Evolutionary conservation across 2,329 filamentous ascomycete species (phyloP).

Genomic region (Neofusicoccum kwambonambiense): DNA sequence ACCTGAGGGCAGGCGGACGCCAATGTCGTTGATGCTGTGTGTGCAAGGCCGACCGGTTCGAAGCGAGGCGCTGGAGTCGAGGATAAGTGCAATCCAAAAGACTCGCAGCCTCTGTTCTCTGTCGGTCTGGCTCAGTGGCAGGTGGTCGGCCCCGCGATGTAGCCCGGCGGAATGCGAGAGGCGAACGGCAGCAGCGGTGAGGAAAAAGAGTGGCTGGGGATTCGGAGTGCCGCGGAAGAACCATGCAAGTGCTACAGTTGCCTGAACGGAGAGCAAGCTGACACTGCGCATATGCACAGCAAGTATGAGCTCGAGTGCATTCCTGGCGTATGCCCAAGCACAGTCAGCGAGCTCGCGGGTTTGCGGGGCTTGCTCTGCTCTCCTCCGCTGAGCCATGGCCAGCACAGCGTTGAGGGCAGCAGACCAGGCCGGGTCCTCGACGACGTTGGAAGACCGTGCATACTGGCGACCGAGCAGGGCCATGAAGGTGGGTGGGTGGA

Average conservation of each 20-base stretch:
- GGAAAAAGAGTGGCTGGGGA: slow-evolving; percentile 1
- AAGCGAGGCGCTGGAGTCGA: not conserved
- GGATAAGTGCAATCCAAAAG: not conserved
- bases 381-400: not conserved
- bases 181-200: slow-evolving; percentile 1
- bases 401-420: slow-evolving; percentile 4
- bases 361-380: not conserved
- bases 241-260: not conserved
- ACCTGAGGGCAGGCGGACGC: not conserved
- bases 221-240: slow-evolving; percentile 7
- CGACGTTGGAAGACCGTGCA: not conserved
- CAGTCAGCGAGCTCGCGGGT: not conserved
- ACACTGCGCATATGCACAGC: not conserved
- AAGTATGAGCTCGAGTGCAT: not conserved
- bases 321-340: not conserved
- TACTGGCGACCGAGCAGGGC: not conserved
- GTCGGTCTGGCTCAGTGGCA: not conserved
- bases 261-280: not conserved
- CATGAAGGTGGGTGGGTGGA: slow-evolving; percentile 5
- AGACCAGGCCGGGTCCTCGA: not conserved
- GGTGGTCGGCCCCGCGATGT: not conserved
- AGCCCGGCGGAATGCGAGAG: not conserved
- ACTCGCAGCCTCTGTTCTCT: slow-evolving; percentile 2
- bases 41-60: not conserved
- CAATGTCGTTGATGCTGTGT: slow-evolving; percentile 4